phyloP scores from a whole-genome alignment of 805 yeast species.

The Ogataea degrootiae region DNA sequence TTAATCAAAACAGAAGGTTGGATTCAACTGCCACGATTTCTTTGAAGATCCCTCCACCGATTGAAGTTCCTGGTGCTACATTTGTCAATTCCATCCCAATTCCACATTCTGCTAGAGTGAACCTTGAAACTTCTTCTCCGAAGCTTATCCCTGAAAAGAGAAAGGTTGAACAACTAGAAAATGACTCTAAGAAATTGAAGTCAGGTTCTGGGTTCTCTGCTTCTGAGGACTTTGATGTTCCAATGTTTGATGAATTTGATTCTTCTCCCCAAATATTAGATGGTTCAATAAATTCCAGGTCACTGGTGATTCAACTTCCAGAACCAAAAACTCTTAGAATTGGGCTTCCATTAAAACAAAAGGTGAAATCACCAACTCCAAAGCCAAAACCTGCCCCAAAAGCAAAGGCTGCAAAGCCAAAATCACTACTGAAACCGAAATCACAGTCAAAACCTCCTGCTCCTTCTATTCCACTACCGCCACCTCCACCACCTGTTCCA shows the following conservation, averaged over 20 bases:
- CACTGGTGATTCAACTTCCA: not conserved
- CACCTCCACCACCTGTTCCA: conserved; percentile 11
- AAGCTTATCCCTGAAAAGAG: conserved; percentile 18
- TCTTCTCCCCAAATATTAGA: not conserved
- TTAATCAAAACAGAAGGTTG: conserved; percentile 5
- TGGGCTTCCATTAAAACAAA: not conserved
- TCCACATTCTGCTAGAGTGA: not conserved
- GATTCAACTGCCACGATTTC: not conserved
- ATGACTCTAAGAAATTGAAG: conserved; percentile 1
- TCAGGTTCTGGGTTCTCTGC: not conserved
- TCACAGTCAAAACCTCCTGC: conserved; percentile 5
- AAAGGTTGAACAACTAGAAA: conserved; percentile 1
- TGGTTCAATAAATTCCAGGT: not conserved
- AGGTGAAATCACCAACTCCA: not conserved
- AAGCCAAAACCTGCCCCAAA: conserved; percentile 3
- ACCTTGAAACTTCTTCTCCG: not conserved
- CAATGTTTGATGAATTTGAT: conserved; percentile 1
- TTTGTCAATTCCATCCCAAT: not conserved
- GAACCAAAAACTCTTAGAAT: not conserved
- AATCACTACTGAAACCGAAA: conserved; percentile 6
- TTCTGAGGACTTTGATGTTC: not conserved
- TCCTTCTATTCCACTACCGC: not conserved
- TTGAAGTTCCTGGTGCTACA: not conserved
- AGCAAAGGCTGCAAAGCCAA: conserved; percentile 1
- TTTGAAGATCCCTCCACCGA: not conserved